These are phyloP conservation scores for Paracamarosporium sp. DNA, from an alignment of 2,329 filamentous ascomycete species.

Conservation along the genomic window DNA sequence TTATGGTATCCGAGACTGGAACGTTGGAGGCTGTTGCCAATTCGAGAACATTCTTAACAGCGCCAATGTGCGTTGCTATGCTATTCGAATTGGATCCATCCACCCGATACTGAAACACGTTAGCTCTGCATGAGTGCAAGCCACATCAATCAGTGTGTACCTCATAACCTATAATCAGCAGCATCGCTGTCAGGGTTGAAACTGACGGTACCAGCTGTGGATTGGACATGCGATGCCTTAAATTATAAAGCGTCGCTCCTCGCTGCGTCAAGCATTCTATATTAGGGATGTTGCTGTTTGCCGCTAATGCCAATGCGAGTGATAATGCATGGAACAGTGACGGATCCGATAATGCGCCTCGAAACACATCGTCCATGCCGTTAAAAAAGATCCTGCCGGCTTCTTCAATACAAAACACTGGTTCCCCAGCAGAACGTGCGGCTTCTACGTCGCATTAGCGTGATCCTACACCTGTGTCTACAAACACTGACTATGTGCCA, in stretches of 20 bases:
- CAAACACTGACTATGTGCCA: conserved; percentile 16
- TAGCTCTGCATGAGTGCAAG: not conserved
- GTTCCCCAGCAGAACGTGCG: conserved; percentile 18
- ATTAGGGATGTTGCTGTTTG: conserved; percentile 20
- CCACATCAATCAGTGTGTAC: conserved; percentile 2
- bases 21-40: conserved; percentile 10
- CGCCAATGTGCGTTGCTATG: conserved; percentile 20
- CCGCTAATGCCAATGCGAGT: conserved; percentile 19
- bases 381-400: conserved; percentile 17
- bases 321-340: conserved; percentile 25
- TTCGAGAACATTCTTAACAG: conserved; percentile 15
- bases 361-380: conserved; percentile 24
- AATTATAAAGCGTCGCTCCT: conserved; percentile 17
- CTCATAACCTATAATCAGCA: conserved; percentile 27
- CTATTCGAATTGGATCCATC: conserved; percentile 14
- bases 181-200: conserved; percentile 24
- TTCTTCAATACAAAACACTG: conserved; percentile 21
- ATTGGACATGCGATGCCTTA: conserved; percentile 13
- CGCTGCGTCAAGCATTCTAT: conserved; percentile 19
- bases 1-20: conserved; percentile 10
- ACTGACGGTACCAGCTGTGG: conserved; percentile 11
- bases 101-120: conserved; percentile 12
- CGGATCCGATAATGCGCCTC: conserved; percentile 21
- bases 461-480: not conserved
- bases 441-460: conserved; percentile 4